Evolutionary conservation across 1,139 yeast species (phyloP).

Genomic region (Zygosaccharomyces pseudobailii): DNA sequence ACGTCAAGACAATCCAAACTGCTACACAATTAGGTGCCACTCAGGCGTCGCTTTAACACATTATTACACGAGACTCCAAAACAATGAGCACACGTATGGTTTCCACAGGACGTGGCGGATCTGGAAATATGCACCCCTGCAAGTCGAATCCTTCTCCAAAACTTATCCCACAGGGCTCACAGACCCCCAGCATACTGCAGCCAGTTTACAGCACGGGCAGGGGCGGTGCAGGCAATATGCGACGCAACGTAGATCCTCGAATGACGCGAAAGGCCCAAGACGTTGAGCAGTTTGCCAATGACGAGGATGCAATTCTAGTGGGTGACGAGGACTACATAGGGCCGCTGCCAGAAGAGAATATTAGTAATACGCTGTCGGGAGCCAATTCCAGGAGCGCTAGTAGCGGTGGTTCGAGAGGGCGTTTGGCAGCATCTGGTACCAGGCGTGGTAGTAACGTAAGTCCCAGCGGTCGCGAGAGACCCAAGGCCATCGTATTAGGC

Average conservation of each 20-base stretch:
- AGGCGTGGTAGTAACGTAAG: conserved; percentile 1
- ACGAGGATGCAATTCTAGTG: conserved; percentile 12
- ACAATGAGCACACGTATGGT: conserved; percentile 10
- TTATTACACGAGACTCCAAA: background rate
- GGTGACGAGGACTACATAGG: conserved; percentile 10
- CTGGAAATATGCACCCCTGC: conserved; percentile 59
- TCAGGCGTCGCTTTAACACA: no score
- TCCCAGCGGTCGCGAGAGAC: conserved; percentile 14
- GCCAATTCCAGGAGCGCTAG: conserved; percentile 8
- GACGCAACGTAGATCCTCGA: conserved; percentile 56
- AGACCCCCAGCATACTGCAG: conserved; percentile 56
- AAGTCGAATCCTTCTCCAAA: conserved; percentile 48
- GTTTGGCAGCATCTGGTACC: background rate
- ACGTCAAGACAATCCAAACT: background rate
- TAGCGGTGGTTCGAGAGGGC: conserved; percentile 5
- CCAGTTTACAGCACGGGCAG: conserved; percentile 68
- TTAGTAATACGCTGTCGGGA: conserved; percentile 4
- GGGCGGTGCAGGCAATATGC: conserved; percentile 80
- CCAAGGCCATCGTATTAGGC: conserved; percentile 37
- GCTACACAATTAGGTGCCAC: background rate
- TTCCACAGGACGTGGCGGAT: conserved; percentile 81
- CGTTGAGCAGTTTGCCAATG: conserved; percentile 45
- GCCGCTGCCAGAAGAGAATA: conserved; percentile 28
- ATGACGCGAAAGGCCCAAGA: conserved; percentile 65
- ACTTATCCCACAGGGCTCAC: conserved; percentile 56